Base-by-base conservation (phyloP, 768 basidiomycete genomes). In the Hemileccinum rubropunctum region DNA sequence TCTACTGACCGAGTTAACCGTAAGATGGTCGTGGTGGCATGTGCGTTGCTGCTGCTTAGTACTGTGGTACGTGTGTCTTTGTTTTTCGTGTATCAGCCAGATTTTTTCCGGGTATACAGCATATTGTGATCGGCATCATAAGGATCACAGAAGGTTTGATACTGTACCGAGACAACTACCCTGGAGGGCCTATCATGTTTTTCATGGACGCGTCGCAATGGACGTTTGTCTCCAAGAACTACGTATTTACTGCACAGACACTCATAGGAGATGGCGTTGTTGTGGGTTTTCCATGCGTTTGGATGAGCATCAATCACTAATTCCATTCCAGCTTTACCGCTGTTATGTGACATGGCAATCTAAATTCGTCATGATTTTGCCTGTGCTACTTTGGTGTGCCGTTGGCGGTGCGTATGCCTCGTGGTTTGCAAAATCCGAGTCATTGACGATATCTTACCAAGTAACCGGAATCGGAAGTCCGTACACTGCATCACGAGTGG, bases 181-280 rank as follows among this genome's bases (percentile, higher is more conserved):
- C 50, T 9, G 62, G 61, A 4, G 66, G 67, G 2, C 57, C 69
- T 7, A 6, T 41, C 3, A 58, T 45, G 0, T 70, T 42, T 45
- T 65, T 69, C 46, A 44, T 54, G 3, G 50, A 60, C n/a, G 28
- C 47, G 3, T 54, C 58, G 26, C 52, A 65, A 32, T 47, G 43
- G 41, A 42, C 41, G 17, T 30, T 30, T n/a, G 12, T 30, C 7
- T 17, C 27, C 10, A 27, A 42, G 17, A 17, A 18, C 12, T 15
- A n/a, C 28, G 3, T 42, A 4, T 42, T 27, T 30, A 18, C 17
- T 37, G 43, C n/a, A 4, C 48, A 53, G 14, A 53, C 48, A 7
- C 39, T 53, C 6, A 21, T 50, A 42, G 43, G 38, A 21, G 44
- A 53, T 10, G 21, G 33, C 12, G 34, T 53, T 15, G n/a, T 50